These are phyloP conservation scores for Aurantiochytrium sp. DNA, from an alignment of 108 stramenopile genomes.

Conservation along the genomic window DNA sequence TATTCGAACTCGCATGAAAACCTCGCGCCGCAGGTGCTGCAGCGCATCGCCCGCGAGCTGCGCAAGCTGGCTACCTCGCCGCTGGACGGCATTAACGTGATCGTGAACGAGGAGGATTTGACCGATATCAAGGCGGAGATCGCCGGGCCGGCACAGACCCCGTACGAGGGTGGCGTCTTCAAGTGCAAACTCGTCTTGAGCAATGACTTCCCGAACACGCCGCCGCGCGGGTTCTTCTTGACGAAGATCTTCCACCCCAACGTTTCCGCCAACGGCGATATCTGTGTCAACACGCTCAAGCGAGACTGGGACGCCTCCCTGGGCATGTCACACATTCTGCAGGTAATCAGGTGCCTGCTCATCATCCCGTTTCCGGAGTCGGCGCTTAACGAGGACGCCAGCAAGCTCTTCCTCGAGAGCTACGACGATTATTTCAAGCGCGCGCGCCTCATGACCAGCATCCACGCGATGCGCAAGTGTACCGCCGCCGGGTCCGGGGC, in stretches of 20 bases:
- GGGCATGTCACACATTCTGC: slow-evolving; percentile 83
- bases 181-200: slow-evolving; percentile 80
- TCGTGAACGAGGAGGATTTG: slow-evolving; percentile 60
- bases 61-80: slow-evolving; percentile 72
- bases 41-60: slow-evolving; percentile 77
- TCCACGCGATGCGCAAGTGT: slow-evolving; percentile 68
- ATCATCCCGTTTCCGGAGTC: slow-evolving; percentile 98
- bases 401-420: slow-evolving; percentile 95
- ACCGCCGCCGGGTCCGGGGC: not conserved
- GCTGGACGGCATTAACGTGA: slow-evolving; percentile 73
- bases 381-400: slow-evolving; percentile 97
- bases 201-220: slow-evolving; percentile 69
- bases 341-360: slow-evolving; percentile 93
- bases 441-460: slow-evolving; percentile 82
- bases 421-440: slow-evolving; percentile 93
- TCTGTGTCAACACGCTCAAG: slow-evolving; percentile 97
- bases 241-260: slow-evolving; percentile 99
- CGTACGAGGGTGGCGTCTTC: slow-evolving; percentile 85
- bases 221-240: slow-evolving; percentile 92
- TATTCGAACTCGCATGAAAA: slow-evolving; percentile 56
- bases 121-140: slow-evolving; percentile 76
- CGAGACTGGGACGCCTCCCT: slow-evolving; percentile 86
- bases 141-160: slow-evolving; percentile 86
- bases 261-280: slow-evolving; percentile 85
- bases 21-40: slow-evolving; percentile 77